Evolutionary conservation across 768 basidiomycete species (phyloP), one percentile per base, ranked within the genome.

Genomic region (Lactarius vividus): DNA sequence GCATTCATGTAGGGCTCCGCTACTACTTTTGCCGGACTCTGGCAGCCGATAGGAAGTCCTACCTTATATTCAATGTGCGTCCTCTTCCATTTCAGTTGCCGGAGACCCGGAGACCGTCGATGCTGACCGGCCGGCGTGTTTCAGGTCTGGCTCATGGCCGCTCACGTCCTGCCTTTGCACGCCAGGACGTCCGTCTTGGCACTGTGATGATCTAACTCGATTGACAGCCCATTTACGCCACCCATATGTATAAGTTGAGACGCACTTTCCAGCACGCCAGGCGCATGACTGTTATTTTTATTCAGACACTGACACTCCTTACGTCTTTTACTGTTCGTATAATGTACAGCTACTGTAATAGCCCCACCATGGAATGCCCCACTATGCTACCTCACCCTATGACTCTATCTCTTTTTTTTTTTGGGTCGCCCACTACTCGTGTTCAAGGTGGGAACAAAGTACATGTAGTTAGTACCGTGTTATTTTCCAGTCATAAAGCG

Each of bases 11-110:
- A 26, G 72, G 70, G 26, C 52, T 57, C n/a, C 70, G 70, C 23
- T 71, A 66, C 63, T 68, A 63, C 37, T 31, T 53, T 33, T 62
- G 59, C 53, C 66, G 72, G 39, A 59, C 68, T 20, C 20, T 56
- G 23, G 57, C 52, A 23, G 65, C 59, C 18, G 72, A 73, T 60
- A 67, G 59, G 59, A 56, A 29, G 4, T 67, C 72, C 7, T 73
- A 73, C 54, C 44, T 61, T 11, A 56, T 73, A 44, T 71, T 72
- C 42, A 73, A 71, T 29, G 72, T 73, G 46, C 65, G 72, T 72
- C 53, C 56, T 49, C 58, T 52, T 37, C 61, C 23, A 52, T 26
- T 52, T 13, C 49, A 15, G 4, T 2, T 28, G 13, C 23, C 49
- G n/a, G 49, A 52, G 49, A 42, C 59, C 58, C 56, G 29, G 57